Percentiles rank a stretch among this genome's conserved stretches.
Conservation (phyloP, 2,329 filamentous ascomycete genomes). For the Aurifilum marmelostoma region DNA sequence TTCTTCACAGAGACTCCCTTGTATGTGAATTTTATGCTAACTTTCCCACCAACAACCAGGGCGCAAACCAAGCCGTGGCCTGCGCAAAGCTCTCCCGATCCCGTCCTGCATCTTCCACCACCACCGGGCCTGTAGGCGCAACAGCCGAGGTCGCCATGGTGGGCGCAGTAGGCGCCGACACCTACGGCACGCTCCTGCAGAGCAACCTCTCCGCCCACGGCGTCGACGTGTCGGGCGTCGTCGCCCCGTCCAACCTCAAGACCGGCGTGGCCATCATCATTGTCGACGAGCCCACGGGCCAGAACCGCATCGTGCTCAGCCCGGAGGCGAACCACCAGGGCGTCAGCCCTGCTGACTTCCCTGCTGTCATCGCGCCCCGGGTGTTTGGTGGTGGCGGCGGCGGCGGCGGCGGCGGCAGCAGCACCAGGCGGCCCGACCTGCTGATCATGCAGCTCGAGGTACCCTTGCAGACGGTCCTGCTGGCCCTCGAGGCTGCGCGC, state of each 20-base stretch:
- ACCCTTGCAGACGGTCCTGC: slow-evolving; percentile 66
- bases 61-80: slow-evolving; percentile 92
- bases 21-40: not conserved
- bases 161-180: slow-evolving; percentile 72
- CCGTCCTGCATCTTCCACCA: slow-evolving; percentile 30
- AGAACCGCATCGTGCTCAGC: slow-evolving; percentile 77
- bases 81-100: slow-evolving; percentile 77
- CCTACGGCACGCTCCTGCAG: slow-evolving; percentile 65
- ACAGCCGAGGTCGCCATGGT: slow-evolving; percentile 64
- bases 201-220: slow-evolving; percentile 62
- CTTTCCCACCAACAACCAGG: slow-evolving; percentile 40
- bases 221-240: slow-evolving; percentile 62
- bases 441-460: slow-evolving; percentile 82
- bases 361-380: slow-evolving; percentile 4
- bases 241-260: slow-evolving; percentile 47
- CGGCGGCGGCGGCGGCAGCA: not conserved
- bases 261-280: slow-evolving; percentile 77
- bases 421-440: slow-evolving; percentile 54
- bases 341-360: slow-evolving; percentile 17
- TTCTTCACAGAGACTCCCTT: too few relatives aligned
- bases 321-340: slow-evolving; percentile 68
- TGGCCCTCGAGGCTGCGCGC: slow-evolving; percentile 58
- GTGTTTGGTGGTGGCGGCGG: slow-evolving; percentile 32
- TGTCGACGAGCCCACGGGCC: slow-evolving; percentile 71
- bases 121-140: slow-evolving; percentile 59